Base-by-base conservation (phyloP, 768 basidiomycete genomes). In the Lyophyllum shimeji region DNA sequence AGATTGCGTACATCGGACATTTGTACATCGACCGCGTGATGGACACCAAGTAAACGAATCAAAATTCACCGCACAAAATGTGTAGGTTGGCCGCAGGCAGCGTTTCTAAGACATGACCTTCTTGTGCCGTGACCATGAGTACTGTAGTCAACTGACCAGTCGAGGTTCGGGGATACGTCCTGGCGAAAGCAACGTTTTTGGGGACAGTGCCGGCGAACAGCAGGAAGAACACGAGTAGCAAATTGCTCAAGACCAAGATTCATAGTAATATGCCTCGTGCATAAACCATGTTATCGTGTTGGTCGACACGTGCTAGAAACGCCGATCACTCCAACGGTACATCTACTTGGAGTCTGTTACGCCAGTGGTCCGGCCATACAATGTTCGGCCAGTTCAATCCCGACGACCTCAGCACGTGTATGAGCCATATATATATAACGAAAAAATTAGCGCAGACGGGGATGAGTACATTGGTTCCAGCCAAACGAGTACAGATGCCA, bases 401-500 rank as follows among this genome's bases (percentile, higher is more conserved):
- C 5, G 50, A 25, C 39, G n/a, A 43, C 34, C 31, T 18, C 31
- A 45, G 47, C 52, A 20, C 39, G 39, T 40, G 39, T n/a, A 40
- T 40, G n/a, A 18, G 17, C 15, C 39, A 37, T 40, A 40, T 40
- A 40, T 12, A 39, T 15, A n/a, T n/a, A n/a, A n/a, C n/a, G n/a
- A 15, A 39, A 3, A 39, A 39, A 7, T 40, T 18, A n/a, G 4
- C 18, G n/a, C 39, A 1, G 18, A n/a, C 5, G 8, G n/a, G 34
- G 8, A 37, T 17, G 34, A 17, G 9, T 40, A 18, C 39, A 6
- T 40, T n/a, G 2, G n/a, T 18, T 37, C 34, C 7, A 37, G 15
- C 12, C 34, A 13, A 29, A 29, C 29, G 12, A 37, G 15, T n/a
- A 20, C 23, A 17, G 33, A 59, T 59, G 58, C 58, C 46, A 7